phyloP scores from a whole-genome alignment of 2,329 filamentous ascomycete species.

The Phoma sp. region DNA sequence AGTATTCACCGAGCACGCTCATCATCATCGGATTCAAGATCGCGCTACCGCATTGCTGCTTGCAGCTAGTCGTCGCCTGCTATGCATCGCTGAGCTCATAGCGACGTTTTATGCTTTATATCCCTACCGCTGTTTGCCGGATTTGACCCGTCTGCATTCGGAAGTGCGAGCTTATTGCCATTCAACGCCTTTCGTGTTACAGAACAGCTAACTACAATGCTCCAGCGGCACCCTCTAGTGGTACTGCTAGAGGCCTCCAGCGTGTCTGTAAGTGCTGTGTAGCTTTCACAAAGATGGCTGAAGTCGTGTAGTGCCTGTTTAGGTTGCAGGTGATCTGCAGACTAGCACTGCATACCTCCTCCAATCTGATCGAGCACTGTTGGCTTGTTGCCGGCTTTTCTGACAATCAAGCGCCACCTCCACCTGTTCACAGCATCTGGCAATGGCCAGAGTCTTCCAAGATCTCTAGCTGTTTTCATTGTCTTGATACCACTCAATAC shows the following conservation, averaged over 20 bases:
- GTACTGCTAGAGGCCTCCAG: too few species aligned
- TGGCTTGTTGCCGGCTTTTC: too few species aligned
- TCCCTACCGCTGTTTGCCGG: not conserved
- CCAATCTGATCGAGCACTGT: too few species aligned
- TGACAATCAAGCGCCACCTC: not conserved
- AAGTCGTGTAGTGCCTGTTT: too few species aligned
- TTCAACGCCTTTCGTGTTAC: not conserved
- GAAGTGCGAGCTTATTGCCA: slow-evolving; percentile 2
- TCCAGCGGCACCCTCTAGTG: too few species aligned
- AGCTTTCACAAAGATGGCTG: too few species aligned
- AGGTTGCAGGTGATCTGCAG: too few species aligned
- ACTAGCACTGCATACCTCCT: too few species aligned
- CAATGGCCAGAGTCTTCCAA: slow-evolving; percentile 6
- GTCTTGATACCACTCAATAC: not conserved
- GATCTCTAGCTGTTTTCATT: too few species aligned
- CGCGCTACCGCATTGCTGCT: slow-evolving; percentile 18
- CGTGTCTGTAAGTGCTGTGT: too few species aligned
- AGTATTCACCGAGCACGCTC: slow-evolving; percentile 15
- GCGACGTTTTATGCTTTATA: slow-evolving; percentile 1
- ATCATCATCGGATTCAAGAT: slow-evolving; percentile 11
- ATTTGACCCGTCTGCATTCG: not conserved
- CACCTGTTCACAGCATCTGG: slow-evolving; percentile 1
- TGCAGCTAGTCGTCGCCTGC: slow-evolving; percentile 16
- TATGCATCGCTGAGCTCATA: not conserved
- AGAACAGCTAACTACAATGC: too few species aligned